phyloP scores from a whole-genome alignment of 495 filamentous ascomycete genomes.

The Aspergillus funiculosus region DNA sequence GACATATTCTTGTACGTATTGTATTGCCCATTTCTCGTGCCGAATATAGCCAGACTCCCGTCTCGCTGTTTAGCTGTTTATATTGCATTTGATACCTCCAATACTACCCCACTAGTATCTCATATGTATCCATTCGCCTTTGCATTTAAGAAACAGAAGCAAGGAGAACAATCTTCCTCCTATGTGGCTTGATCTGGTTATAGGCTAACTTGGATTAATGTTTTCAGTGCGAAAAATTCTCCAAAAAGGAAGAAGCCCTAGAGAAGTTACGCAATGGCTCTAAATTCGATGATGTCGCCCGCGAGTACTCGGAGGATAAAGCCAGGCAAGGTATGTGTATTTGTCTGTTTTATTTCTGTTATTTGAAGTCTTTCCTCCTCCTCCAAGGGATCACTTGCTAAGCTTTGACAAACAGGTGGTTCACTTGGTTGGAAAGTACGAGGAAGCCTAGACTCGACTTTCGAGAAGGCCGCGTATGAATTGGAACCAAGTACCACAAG shows the following conservation, averaged over 20 bases:
- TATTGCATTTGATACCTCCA: background rate
- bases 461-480: slow-evolving; percentile 76
- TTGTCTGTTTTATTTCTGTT: no score
- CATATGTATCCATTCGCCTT: background rate
- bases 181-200: background rate
- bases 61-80: background rate
- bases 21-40: background rate
- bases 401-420: slow-evolving; percentile 50
- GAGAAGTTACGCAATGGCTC: slow-evolving; percentile 67
- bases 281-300: slow-evolving; percentile 86
- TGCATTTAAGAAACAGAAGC: background rate
- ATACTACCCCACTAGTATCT: no score
- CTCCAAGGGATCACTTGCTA: background rate
- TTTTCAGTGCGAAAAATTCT: slow-evolving; percentile 86
- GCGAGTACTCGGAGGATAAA: slow-evolving; percentile 85
- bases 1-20: slow-evolving; percentile 72
- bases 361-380: background rate
- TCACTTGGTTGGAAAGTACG: slow-evolving; percentile 78
- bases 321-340: slow-evolving; percentile 61
- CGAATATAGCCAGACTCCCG: background rate
- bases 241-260: slow-evolving; percentile 82
- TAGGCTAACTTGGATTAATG: no score
- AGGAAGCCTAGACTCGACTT: slow-evolving; percentile 64
- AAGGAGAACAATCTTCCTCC: background rate
- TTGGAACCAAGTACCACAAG: slow-evolving; percentile 70